Evolutionary conservation across 2,329 filamentous ascomycete genomes (phyloP).

Genomic region (Aplosporella prunicola): DNA sequence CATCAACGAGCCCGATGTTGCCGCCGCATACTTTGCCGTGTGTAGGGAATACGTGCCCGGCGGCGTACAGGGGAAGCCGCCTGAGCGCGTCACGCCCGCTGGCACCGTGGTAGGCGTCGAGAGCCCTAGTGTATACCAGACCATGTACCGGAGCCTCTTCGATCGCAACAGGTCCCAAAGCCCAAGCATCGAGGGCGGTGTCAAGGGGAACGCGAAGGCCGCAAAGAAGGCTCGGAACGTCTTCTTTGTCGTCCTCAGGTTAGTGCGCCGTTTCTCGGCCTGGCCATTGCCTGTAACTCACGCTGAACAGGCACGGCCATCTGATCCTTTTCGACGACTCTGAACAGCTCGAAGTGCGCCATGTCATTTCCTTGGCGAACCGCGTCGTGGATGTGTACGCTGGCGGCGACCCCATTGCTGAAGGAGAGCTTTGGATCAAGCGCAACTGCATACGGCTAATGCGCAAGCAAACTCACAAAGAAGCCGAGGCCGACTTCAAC

Average conservation of each 20-base stretch:
- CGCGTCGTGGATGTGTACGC: constrained; percentile 79
- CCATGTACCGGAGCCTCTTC: constrained; percentile 95
- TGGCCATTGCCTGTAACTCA: constrained; percentile 7
- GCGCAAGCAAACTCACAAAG: constrained; percentile 49
- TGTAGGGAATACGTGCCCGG: constrained; percentile 87
- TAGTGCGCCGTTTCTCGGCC: constrained; percentile 20
- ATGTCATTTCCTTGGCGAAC: constrained; percentile 87
- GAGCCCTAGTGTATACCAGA: constrained; percentile 92
- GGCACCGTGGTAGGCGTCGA: constrained; percentile 68
- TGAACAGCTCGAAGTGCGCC: constrained; percentile 88
- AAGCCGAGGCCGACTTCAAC: constrained; percentile 53
- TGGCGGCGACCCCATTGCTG: constrained; percentile 66
- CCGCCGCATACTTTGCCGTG: constrained; percentile 90
- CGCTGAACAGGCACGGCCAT: constrained; percentile 64
- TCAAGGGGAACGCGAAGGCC: constrained; percentile 37
- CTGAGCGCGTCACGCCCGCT: constrained; percentile 72
- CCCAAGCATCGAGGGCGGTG: constrained; percentile 44
- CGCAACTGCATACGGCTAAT: constrained; percentile 77
- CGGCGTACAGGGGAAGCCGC: constrained; percentile 85
- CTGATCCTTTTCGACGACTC: constrained; percentile 96
- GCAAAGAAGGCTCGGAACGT: constrained; percentile 65
- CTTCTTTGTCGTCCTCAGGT: constrained; percentile 87
- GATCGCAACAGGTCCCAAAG: constrained; percentile 57
- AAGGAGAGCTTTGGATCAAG: constrained; percentile 94
- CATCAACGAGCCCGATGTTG: constrained; percentile 62